Evolutionary conservation across 352 stramenopile genomes (phyloP), one percentile per base, ranked within the genome.

Genomic region (Phytopythium litorale): DNA sequence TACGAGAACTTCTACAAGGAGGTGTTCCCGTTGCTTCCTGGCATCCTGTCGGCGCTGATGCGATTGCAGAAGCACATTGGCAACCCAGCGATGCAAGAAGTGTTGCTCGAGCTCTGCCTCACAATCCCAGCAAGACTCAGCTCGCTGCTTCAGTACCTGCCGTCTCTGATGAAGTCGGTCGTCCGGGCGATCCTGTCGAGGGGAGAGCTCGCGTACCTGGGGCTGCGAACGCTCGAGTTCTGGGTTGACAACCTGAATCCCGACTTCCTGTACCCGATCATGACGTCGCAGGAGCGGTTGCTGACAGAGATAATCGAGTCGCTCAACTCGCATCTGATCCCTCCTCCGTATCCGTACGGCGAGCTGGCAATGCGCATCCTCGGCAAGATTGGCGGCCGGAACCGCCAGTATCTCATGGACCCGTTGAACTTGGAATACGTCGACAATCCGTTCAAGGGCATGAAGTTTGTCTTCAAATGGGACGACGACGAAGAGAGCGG

Each of bases 241-340:
- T 99, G 97, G 97, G 91, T 99, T 9, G 97, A 99, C 72, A 99
- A 99, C 70, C 73, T 99, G 18, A 98, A 98, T 72, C 91, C 96
- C 7, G 94, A 99, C 60, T 99, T 98, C 67, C 68, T 99, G 32
- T 98, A 97, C 72, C 86, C 88, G 42, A 95, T 98, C 66, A 96
- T 97, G 87, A 94, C 83, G 13, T 95, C 85, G 12, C 87, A 97
- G 57, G 87, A 94, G 21, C 75, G 86, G 7, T 55, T 97, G 33
- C 80, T 98, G 12, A 97, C 92, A 13, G 87, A 98, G 54, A 91
- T 99, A 56, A 98, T 99, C 63, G 85, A 95, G 58, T 90, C 96
- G n/a, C 71, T 99, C 18, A 97, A 97, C 56, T 88, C 81, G 15
- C 97, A 99, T 68, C 70, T 99, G 33, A 86, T 96, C 46, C 96